These are phyloP conservation scores for Calonectria naviculata DNA, from an alignment of 2,329 filamentous ascomycete genomes.

Conservation along the genomic window DNA sequence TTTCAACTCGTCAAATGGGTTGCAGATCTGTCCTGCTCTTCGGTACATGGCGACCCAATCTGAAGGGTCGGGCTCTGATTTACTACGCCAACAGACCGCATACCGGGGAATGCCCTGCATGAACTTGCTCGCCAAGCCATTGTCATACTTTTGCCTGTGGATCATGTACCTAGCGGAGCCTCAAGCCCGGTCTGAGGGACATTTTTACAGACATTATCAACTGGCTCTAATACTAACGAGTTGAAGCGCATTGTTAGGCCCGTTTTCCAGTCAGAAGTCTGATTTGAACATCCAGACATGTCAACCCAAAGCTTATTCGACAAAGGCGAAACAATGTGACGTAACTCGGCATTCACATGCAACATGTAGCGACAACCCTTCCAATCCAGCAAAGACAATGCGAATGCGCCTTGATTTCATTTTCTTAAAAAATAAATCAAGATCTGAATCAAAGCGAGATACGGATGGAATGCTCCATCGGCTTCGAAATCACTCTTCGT, in stretches of 20 bases:
- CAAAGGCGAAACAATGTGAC: neutral
- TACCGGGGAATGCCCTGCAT: neutral
- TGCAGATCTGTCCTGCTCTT: neutral
- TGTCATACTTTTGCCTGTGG: neutral
- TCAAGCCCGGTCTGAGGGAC: neutral
- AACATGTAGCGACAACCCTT: neutral
- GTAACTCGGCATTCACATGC: neutral
- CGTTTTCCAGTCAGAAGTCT: neutral
- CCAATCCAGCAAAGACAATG: neutral
- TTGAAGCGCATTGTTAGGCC: neutral
- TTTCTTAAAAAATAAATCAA: neutral
- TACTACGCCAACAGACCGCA: neutral
- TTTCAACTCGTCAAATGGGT: neutral
- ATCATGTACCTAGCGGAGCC: neutral
- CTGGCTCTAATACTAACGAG: neutral
- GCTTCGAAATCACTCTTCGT: neutral
- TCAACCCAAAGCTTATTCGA: neutral
- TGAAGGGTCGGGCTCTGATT: neutral
- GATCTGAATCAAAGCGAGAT: neutral
- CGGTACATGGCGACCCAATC: neutral
- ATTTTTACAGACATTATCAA: neutral
- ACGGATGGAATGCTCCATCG: neutral
- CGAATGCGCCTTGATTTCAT: neutral
- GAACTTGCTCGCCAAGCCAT: neutral
- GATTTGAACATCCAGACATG: neutral